Conservation (phyloP, 1,139 yeast species). For the Debaryomyces psychrophilus region DNA sequence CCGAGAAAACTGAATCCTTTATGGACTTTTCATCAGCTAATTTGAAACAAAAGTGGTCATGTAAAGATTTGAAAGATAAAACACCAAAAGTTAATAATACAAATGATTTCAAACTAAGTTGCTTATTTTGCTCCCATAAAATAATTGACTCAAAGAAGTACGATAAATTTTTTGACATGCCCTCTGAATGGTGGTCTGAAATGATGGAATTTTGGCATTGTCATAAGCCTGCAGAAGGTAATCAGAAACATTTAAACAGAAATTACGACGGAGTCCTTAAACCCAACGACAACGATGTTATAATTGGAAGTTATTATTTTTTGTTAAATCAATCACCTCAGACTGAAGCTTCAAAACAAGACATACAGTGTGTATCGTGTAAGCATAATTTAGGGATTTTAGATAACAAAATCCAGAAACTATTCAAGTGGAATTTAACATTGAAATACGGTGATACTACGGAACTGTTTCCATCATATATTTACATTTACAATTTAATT, state of each 20-base stretch:
- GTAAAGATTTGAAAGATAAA: slow-evolving; percentile 36
- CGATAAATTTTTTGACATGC: slow-evolving; percentile 61
- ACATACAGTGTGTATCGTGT: slow-evolving; percentile 36
- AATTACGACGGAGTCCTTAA: slow-evolving; percentile 41
- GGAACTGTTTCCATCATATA: slow-evolving; percentile 35
- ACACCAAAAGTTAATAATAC: slow-evolving; percentile 31
- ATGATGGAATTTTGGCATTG: slow-evolving; percentile 99
- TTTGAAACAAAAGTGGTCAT: slow-evolving; percentile 40
- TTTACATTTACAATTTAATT: slow-evolving; percentile 42
- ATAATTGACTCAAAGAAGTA: slow-evolving; percentile 35
- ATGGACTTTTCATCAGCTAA: slow-evolving; percentile 20
- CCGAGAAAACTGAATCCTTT: slow-evolving; percentile 20
- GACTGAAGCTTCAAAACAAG: slow-evolving; percentile 10
- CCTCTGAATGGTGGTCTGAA: slow-evolving; percentile 93
- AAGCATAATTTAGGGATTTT: slow-evolving; percentile 35
- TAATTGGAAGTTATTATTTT: slow-evolving; percentile 64
- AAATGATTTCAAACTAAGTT: slow-evolving; percentile 37
- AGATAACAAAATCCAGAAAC: slow-evolving; percentile 27
- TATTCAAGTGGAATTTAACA: slow-evolving; percentile 64
- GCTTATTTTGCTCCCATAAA: slow-evolving; percentile 31
- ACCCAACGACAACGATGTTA: slow-evolving; percentile 48
- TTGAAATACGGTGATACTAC: slow-evolving; percentile 25
- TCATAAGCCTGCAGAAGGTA: slow-evolving; percentile 56
- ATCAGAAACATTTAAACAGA: slow-evolving; percentile 19
- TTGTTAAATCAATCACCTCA: slow-evolving; percentile 32